Base-by-base conservation (phyloP, 768 basidiomycete species). In the Agrocybe praecox region DNA sequence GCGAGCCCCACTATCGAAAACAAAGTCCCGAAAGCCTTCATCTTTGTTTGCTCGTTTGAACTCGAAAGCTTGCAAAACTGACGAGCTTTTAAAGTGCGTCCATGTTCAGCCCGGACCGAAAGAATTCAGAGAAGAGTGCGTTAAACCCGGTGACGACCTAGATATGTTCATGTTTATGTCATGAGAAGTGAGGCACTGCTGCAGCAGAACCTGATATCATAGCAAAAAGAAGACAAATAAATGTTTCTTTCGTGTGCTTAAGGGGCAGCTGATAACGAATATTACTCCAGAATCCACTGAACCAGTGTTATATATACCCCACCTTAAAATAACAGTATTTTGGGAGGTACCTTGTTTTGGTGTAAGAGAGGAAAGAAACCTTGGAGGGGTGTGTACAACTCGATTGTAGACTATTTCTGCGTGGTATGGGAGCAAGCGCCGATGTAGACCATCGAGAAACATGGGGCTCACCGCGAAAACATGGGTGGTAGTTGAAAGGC, bases 71-170 rank as follows among this genome's bases (percentile, higher is more conserved):
- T 22, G 34, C n/a, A n/a, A 43, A 10, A n/a, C 10, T 29, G 19
- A 14, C 6, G 14, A 14, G 36, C 36, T 55, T 51, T 61, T 61
- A 58, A 58, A 58, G 29, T 26, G 40, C 52, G 24, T 45, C 10
- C 32, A 17, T 21, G 10, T 26, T 36, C 24, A 10, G 50, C 26
- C 50, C 60, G 60, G 60, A 21, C 60, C 60, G 60, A 18, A 49
- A 52, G 56, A 61, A 57, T 34, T 44, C n/a, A n/a, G n/a, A n/a
- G n/a, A 29, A 5, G 33, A 10, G 3, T 18, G 29, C 2, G 49
- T 18, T 50, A 44, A 55, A 23, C 46, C 46, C 21, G 34, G 46
- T 40, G 53, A 48, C 48, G 46, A 42, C n/a, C 21, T 29, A 9
- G 45, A 21, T 24, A 29, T 19, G 8, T 36, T 19, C 23, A 34